Evolutionary conservation across 2,329 filamentous ascomycete species (phyloP).

Genomic region (Neodidymelliopsis sp.): DNA sequence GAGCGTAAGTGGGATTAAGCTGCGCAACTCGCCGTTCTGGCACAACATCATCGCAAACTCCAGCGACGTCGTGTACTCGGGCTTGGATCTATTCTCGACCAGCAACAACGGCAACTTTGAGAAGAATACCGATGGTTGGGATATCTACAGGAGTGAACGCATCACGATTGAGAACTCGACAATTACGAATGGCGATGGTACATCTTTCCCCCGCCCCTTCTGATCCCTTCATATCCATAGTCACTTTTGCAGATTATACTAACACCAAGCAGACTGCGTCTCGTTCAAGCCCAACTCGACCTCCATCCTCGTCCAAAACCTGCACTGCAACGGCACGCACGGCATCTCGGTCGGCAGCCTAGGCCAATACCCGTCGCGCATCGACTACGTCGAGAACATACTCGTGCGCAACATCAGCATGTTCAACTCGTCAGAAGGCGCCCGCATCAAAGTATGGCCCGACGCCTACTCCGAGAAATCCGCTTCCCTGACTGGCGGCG

Average conservation of each 20-base stretch:
- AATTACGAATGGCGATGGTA: slow-evolving; percentile 58
- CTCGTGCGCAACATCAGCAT: slow-evolving; percentile 54
- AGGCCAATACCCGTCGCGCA: slow-evolving; percentile 67
- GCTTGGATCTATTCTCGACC: slow-evolving; percentile 16
- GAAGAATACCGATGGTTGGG: slow-evolving; percentile 54
- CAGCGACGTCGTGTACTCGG: slow-evolving; percentile 50
- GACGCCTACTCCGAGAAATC: slow-evolving; percentile 61
- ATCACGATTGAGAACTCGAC: slow-evolving; percentile 69
- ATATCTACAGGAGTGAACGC: slow-evolving; percentile 64
- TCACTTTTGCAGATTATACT: background rate
- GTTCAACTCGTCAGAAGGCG: slow-evolving; percentile 32
- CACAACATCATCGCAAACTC: slow-evolving; percentile 59
- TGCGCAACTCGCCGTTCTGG: slow-evolving; percentile 17
- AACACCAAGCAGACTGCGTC: slow-evolving; percentile 59
- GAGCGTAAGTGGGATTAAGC: slow-evolving; percentile 14
- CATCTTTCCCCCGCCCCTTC: background rate
- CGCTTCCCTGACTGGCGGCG: slow-evolving; percentile 67
- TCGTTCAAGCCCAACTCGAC: slow-evolving; percentile 74
- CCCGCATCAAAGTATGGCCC: slow-evolving; percentile 59
- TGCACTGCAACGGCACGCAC: slow-evolving; percentile 71
- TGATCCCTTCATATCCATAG: background rate
- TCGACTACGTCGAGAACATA: slow-evolving; percentile 70
- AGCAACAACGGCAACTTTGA: slow-evolving; percentile 22
- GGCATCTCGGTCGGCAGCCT: slow-evolving; percentile 73
- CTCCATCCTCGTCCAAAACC: slow-evolving; percentile 68